phyloP scores from a whole-genome alignment of 108 stramenopile genomes.

The Nitzschia sp. region DNA sequence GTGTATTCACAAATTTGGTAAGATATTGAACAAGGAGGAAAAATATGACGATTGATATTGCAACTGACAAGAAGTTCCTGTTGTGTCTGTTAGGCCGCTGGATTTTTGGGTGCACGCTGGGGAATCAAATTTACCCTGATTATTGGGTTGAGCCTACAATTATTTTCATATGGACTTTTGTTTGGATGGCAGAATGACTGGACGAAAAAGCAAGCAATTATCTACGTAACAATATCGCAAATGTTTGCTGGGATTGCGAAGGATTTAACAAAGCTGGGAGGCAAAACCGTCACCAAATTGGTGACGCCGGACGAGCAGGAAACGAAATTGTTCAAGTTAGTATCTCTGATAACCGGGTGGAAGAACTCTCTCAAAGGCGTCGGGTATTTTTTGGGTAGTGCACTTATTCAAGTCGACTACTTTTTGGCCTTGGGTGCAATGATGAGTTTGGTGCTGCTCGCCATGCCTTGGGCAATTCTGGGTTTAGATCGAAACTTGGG shows the following conservation, averaged over 20 bases:
- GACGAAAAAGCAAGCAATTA: constrained; percentile 60
- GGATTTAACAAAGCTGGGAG: constrained; percentile 93
- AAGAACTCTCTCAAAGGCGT: constrained; percentile 96
- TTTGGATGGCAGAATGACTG: constrained; percentile 85
- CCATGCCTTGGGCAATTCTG: constrained; percentile 86
- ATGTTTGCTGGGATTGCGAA: constrained; percentile 95
- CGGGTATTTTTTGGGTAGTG: constrained; percentile 86
- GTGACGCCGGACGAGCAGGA: constrained; percentile 90
- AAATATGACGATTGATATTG: too few relatives aligned
- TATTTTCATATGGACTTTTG: constrained; percentile 70
- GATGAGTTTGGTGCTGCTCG: constrained; percentile 83
- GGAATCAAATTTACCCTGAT: constrained; percentile 87
- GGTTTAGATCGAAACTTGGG: constrained; percentile 81
- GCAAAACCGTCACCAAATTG: constrained; percentile 93
- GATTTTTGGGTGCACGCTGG: constrained; percentile 84
- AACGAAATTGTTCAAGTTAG: constrained; percentile 85
- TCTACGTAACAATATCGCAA: constrained; percentile 91
- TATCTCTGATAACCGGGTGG: constrained; percentile 91
- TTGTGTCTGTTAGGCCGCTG: constrained; percentile 54
- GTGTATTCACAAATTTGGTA: constrained; percentile 91
- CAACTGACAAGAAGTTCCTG: too few relatives aligned
- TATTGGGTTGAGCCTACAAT: constrained; percentile 70
- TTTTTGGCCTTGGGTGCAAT: constrained; percentile 79
- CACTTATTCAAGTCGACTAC: constrained; percentile 76
- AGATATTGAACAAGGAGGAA: too few relatives aligned